Evolutionary conservation across 139 green algal species (phyloP).

Genomic region (Microglena sp.): DNA sequence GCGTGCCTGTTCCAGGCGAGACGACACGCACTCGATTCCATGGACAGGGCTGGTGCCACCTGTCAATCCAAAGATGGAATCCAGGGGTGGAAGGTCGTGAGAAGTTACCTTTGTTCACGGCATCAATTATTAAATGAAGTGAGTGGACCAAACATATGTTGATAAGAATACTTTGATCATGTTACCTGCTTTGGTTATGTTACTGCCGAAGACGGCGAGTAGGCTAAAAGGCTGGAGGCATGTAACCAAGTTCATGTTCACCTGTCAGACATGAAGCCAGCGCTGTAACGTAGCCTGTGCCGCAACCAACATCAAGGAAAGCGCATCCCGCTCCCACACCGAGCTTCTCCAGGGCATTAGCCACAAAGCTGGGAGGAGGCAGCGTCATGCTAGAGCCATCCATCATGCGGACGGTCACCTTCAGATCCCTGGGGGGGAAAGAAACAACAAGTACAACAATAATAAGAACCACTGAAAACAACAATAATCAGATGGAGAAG

Average conservation of each 20-base stretch:
- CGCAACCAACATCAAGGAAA: slow-evolving; percentile 54
- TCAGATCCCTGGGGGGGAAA: slow-evolving; percentile 30
- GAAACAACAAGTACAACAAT: neutral
- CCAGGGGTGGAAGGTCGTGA: no score
- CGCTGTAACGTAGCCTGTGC: slow-evolving; percentile 44
- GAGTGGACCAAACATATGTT: no score
- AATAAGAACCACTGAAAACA: neutral
- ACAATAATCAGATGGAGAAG: neutral
- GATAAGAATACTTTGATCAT: no score
- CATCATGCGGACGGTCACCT: slow-evolving; percentile 44
- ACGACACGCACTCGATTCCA: slow-evolving; percentile 43
- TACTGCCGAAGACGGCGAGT: no score
- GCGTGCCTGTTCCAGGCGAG: slow-evolving; percentile 32
- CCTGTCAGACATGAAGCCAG: slow-evolving; percentile 42
- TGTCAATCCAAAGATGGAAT: no score
- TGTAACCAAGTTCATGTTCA: no score
- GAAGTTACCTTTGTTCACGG: no score
- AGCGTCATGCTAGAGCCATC: slow-evolving; percentile 49
- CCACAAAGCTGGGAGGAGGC: slow-evolving; percentile 42
- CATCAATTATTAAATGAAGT: no score
- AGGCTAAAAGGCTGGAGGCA: no score
- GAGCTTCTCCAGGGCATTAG: slow-evolving; percentile 42
- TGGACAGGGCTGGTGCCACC: slow-evolving; percentile 12
- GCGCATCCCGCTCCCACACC: slow-evolving; percentile 17
- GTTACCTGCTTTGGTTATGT: no score